phyloP scores from a whole-genome alignment of 176 grass and related monocot species.

The Eragrostis curvula region DNA sequence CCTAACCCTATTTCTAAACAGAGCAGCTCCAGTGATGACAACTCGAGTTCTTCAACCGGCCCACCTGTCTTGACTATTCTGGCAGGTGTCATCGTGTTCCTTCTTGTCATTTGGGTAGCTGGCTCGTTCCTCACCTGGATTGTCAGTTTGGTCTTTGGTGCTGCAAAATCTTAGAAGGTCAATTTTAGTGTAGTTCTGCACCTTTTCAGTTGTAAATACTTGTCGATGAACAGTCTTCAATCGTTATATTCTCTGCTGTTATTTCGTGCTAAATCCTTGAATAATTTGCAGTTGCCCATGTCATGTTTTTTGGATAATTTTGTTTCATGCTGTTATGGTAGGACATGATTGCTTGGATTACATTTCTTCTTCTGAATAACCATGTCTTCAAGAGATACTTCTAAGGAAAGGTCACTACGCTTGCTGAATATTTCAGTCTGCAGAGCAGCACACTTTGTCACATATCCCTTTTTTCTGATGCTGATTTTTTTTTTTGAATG shows the following conservation, averaged over 20 bases:
- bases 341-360: not conserved
- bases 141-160: constrained; percentile 57
- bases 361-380: not conserved
- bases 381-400: not conserved
- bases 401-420: not conserved
- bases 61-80: constrained; percentile 76
- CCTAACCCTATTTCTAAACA: not conserved
- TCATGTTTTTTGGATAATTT: not conserved
- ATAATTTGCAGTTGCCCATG: not conserved
- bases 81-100: constrained; percentile 62
- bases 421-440: not conserved
- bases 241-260: not conserved
- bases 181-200: not conserved
- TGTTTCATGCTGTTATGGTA: not conserved
- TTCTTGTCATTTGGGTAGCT: constrained; percentile 60
- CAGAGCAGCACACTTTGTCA: not conserved
- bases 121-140: constrained; percentile 74
- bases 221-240: not conserved
- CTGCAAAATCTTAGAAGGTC: constrained; percentile 53
- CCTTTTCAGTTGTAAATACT: constrained; percentile 36
- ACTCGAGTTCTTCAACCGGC: constrained; percentile 42
- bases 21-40: constrained; percentile 25
- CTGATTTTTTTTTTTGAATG: no score
- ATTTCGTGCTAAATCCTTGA: not conserved
- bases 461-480: not conserved